phyloP scores from a whole-genome alignment of 106 monocot species.

The Dendrobium catenatum region DNA sequence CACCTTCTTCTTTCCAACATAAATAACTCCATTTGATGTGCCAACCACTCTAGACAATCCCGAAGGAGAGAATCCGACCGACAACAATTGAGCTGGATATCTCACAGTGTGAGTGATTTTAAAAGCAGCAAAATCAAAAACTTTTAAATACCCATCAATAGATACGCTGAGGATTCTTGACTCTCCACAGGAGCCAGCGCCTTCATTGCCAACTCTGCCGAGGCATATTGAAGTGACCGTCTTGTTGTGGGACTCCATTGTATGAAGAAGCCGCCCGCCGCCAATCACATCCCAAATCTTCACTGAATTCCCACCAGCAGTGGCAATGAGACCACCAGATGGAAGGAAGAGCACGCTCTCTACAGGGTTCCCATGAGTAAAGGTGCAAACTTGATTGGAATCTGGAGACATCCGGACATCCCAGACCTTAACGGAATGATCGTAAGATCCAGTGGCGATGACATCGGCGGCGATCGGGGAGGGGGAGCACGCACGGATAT shows the following conservation, averaged over 20 bases:
- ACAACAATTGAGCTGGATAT: slow-evolving; percentile 70
- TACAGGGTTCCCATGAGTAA: slow-evolving; percentile 66
- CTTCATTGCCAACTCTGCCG: slow-evolving; percentile 22
- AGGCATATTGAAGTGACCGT: slow-evolving; percentile 71
- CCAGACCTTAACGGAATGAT: slow-evolving; percentile 75
- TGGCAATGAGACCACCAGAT: slow-evolving; percentile 80
- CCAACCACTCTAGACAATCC: slow-evolving; percentile 61
- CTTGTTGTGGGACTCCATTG: slow-evolving; percentile 87
- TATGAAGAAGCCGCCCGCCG: slow-evolving; percentile 67
- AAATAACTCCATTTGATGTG: slow-evolving; percentile 71
- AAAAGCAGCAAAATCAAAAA: slow-evolving; percentile 68
- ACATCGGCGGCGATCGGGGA: slow-evolving; percentile 56
- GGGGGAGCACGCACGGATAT: slow-evolving; percentile 67
- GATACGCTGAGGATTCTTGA: slow-evolving; percentile 74
- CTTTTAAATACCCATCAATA: slow-evolving; percentile 88
- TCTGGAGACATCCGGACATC: slow-evolving; percentile 42
- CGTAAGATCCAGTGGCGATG: slow-evolving; percentile 86
- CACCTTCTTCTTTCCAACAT: slow-evolving; percentile 55
- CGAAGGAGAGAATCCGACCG: slow-evolving; percentile 73
- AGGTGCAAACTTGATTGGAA: slow-evolving; percentile 16
- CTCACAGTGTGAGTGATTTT: slow-evolving; percentile 83
- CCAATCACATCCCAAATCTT: slow-evolving; percentile 93
- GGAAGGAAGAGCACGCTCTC: slow-evolving; percentile 80
- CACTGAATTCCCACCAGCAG: slow-evolving; percentile 69
- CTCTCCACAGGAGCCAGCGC: slow-evolving; percentile 21